Conservation (phyloP, 352 stramenopile genomes). For the Phytophthora aleatoria region DNA sequence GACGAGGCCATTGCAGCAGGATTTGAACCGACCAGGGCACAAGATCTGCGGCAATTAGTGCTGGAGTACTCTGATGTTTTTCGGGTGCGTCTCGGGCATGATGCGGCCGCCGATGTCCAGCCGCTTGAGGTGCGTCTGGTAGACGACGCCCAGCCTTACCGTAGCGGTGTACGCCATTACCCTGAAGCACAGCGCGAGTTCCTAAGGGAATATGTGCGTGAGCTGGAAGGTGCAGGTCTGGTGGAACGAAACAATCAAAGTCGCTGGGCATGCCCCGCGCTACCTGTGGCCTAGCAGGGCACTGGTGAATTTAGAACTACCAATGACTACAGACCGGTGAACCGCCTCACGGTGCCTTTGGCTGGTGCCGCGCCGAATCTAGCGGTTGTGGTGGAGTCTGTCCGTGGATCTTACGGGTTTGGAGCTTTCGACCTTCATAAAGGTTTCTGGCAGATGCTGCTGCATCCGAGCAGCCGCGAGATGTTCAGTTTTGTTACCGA, state of each 20-base stretch:
- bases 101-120: conserved; percentile 12
- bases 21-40: neutral
- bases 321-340: conserved; percentile 11
- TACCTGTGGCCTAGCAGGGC: conserved; percentile 1
- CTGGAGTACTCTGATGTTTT: conserved; percentile 7
- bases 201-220: neutral
- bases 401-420: conserved; percentile 2
- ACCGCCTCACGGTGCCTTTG: conserved; percentile 1
- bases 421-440: conserved; percentile 18
- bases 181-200: conserved; percentile 7
- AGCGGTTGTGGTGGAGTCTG: neutral
- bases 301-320: conserved; percentile 8
- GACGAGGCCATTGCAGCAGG: neutral
- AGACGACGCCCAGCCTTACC: conserved; percentile 1
- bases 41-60: neutral
- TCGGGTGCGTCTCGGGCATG: neutral
- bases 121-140: conserved; percentile 8
- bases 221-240: neutral
- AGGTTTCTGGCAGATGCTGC: conserved; percentile 14
- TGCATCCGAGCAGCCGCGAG: neutral
- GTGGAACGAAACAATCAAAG: conserved; percentile 11
- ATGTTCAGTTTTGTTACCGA: conserved; percentile 12
- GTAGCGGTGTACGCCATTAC: conserved; percentile 10
- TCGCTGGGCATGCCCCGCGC: conserved; percentile 1
- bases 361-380: conserved; percentile 7